These are phyloP conservation scores for Lyophyllum decastes DNA, from an alignment of 768 basidiomycete species.

Conservation along the genomic window DNA sequence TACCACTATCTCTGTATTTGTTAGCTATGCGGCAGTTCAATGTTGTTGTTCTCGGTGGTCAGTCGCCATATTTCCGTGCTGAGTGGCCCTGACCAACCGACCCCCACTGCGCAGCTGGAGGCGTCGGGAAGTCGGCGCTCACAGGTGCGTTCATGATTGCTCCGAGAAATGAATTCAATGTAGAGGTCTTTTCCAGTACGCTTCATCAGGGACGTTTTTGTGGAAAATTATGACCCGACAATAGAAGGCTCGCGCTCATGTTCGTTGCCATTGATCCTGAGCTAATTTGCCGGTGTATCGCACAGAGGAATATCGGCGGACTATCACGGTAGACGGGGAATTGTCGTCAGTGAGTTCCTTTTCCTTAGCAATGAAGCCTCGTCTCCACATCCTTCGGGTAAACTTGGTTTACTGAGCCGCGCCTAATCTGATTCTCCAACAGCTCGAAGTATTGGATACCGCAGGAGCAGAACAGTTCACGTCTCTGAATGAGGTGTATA, in stretches of 20 bases:
- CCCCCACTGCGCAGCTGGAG: conserved; percentile 58
- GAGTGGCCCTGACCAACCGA: conserved; percentile 2
- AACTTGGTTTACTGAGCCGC: neutral
- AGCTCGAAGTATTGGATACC: conserved; percentile 84
- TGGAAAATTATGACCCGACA: conserved; percentile 81
- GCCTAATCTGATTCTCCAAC: conserved; percentile 10
- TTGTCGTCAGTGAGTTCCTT: conserved; percentile 52
- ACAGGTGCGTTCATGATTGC: conserved; percentile 42
- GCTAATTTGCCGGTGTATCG: conserved; percentile 9
- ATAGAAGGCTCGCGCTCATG: conserved; percentile 63
- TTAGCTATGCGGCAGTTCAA: conserved; percentile 66
- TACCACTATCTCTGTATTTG: neutral
- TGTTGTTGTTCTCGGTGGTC: conserved; percentile 81
- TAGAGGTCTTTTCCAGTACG: conserved; percentile 43
- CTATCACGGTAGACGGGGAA: conserved; percentile 66
- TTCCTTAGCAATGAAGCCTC: neutral
- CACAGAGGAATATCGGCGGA: conserved; percentile 71
- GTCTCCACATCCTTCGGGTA: conserved; percentile 2
- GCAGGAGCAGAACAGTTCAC: conserved; percentile 88
- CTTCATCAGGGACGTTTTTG: conserved; percentile 71
- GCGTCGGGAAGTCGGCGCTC: conserved; percentile 86
- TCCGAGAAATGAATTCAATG: neutral
- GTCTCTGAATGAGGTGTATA: conserved; percentile 78
- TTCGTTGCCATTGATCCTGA: neutral
- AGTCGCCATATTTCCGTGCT: conserved; percentile 19